These are phyloP conservation scores for Moringa oleifera DNA, from an alignment of 345 rosid genomes.

Conservation along the genomic window DNA sequence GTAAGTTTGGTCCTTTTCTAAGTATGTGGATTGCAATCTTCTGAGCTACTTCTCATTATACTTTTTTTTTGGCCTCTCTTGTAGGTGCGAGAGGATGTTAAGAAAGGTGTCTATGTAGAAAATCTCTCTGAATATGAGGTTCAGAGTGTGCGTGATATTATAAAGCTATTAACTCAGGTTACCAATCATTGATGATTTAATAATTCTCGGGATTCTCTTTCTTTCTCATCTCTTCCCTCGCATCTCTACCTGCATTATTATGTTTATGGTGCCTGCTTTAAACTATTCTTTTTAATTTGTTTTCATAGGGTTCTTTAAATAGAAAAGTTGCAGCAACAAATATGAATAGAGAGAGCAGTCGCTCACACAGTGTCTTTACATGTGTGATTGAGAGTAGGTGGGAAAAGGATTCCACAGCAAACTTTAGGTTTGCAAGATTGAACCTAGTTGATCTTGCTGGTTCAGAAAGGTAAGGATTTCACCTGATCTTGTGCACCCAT, in stretches of 20 bases:
- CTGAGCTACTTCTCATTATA: constrained; percentile 6
- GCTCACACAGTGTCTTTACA: constrained; percentile 91
- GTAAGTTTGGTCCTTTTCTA: constrained; percentile 32
- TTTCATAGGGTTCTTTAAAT: constrained; percentile 69
- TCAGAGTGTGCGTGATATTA: constrained; percentile 64
- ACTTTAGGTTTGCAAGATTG: constrained; percentile 83
- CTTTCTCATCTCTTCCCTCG: background rate
- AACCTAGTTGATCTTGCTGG: constrained; percentile 96
- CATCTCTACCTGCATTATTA: background rate
- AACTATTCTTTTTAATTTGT: constrained; percentile 9
- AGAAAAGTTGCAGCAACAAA: constrained; percentile 92
- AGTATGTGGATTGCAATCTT: constrained; percentile 1
- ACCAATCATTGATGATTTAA: constrained; percentile 12
- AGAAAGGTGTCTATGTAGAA: constrained; percentile 83
- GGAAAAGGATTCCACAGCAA: constrained; percentile 88
- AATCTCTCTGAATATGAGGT: constrained; percentile 92
- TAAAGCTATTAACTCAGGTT: constrained; percentile 83
- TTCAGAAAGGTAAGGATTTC: constrained; percentile 67
- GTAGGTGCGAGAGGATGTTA: constrained; percentile 88
- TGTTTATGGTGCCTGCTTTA: constrained; percentile 9
- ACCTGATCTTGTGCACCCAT: constrained; percentile 10
- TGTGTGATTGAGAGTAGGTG: constrained; percentile 90
- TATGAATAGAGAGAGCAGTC: constrained; percentile 96
- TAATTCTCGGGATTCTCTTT: constrained; percentile 7
- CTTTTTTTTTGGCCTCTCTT: constrained; percentile 15